These are phyloP conservation scores for Sungouiella thailandica DNA, from an alignment of 805 yeast genomes.

Conservation along the genomic window DNA sequence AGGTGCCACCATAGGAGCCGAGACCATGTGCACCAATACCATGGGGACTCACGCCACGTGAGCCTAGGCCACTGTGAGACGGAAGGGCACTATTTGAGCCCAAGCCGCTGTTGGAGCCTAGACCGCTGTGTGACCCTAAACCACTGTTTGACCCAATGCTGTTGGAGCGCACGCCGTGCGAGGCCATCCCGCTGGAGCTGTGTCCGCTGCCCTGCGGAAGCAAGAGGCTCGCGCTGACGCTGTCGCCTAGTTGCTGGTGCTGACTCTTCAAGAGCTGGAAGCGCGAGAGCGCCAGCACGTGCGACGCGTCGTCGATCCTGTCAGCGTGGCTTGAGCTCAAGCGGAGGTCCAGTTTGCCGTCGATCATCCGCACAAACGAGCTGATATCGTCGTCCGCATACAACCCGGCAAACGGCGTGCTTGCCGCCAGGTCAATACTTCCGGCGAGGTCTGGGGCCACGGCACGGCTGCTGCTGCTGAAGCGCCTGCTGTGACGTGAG, in stretches of 20 bases:
- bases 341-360: conserved; percentile 53
- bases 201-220: conserved; percentile 18
- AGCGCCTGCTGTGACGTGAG: conserved; percentile 53
- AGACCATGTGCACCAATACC: no score
- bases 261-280: conserved; percentile 50
- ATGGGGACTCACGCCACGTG: no score
- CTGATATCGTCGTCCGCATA: conserved; percentile 56
- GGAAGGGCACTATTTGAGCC: conserved; percentile 19
- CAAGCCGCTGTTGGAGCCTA: conserved; percentile 1
- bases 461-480: conserved; percentile 24
- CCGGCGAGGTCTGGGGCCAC: conserved; percentile 21
- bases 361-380: conserved; percentile 69
- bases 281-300: conserved; percentile 35
- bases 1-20: conserved; percentile 26
- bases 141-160: conserved; percentile 1
- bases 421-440: conserved; percentile 32
- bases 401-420: conserved; percentile 38
- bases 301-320: no score
- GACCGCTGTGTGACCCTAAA: conserved; percentile 16
- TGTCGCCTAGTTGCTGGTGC: conserved; percentile 53
- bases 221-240: conserved; percentile 46
- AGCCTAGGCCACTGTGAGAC: no score
- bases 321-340: conserved; percentile 17
- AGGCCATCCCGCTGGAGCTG: conserved; percentile 7
- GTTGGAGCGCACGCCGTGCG: conserved; percentile 17